Evolutionary conservation across 331 rosid genomes (phyloP), one percentile per base, ranked within the genome.

Genomic region (Cydonia oblonga): DNA sequence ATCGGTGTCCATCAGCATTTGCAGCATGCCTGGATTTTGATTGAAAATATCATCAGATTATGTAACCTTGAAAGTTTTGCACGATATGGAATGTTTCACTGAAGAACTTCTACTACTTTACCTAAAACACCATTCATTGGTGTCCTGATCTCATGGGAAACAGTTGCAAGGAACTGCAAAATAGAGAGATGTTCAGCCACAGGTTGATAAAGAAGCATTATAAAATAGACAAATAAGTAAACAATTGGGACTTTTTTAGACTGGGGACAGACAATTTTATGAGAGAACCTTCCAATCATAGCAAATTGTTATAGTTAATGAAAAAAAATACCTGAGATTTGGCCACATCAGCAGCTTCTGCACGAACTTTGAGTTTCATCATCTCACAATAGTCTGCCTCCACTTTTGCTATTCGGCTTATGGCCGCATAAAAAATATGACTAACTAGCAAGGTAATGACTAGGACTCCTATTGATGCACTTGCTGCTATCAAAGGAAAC

Each of bases 121-220:
- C 98, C 98, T 91, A 93, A 88, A 76, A 91, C 97, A 68, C 98
- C 97, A 77, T 88, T 93, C 98, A 91, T 91, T 74, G 97, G 98
- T 81, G 98, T 93, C 86, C 98, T 84, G 83, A 93, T 93, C 93
- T 93, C 97, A 7, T 93, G 98, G 70, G 98, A 93, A 80, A 93
- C 98, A 23, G 97, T 93, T 6, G 97, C 98, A 81, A 93, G 91
- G 85, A 93, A 91, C 97, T 93, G 75, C 87, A 87, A 68, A 77
- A n/a, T n/a, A 78, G 68, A 64, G 60, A 78, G 78, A 74, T 30
- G 66, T 73, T 68, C 40, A 77, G 65, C 61, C 59, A 19, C 68
- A 24, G 3, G 16, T 72, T 73, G 56, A 75, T 73, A 38, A 49
- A 51, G 13, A 59, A 69, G 33, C 51, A 22, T 59, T n/a, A n/a